phyloP scores from a whole-genome alignment of 1,139 yeast species.

The Kodamaea anthophila region DNA sequence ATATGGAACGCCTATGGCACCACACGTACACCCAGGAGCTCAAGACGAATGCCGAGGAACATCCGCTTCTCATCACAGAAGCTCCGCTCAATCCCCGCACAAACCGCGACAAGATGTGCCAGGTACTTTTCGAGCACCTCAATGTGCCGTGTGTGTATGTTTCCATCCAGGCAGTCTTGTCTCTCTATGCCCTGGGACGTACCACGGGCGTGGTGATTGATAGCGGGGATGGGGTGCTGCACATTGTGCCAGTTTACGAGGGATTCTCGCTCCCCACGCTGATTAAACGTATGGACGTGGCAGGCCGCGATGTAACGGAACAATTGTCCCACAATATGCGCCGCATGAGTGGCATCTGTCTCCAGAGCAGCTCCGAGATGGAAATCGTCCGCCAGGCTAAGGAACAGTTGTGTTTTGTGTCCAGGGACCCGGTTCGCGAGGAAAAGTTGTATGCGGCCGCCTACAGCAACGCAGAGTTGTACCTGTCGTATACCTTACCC shows the following conservation, averaged over 20 bases:
- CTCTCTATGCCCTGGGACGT: slow-evolving; percentile 82
- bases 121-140: slow-evolving; percentile 75
- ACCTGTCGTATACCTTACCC: slow-evolving; percentile 56
- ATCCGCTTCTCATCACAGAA: slow-evolving; percentile 73
- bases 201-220: slow-evolving; percentile 90
- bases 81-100: slow-evolving; percentile 76
- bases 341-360: slow-evolving; percentile 51
- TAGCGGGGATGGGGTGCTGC: slow-evolving; percentile 88
- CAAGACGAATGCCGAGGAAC: slow-evolving; percentile 44
- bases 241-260: slow-evolving; percentile 82
- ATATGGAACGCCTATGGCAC: slow-evolving; percentile 74
- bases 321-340: slow-evolving; percentile 64
- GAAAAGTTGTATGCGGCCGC: slow-evolving; percentile 48
- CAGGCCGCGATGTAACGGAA: slow-evolving; percentile 83
- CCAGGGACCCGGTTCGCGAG: slow-evolving; percentile 64
- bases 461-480: slow-evolving; percentile 21
- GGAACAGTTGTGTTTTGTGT: slow-evolving; percentile 66
- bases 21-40: slow-evolving; percentile 56
- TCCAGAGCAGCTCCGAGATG: slow-evolving; percentile 68
- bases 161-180: slow-evolving; percentile 76
- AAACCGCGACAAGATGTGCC: slow-evolving; percentile 71
- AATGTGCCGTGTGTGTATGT: slow-evolving; percentile 84
- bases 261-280: slow-evolving; percentile 78
- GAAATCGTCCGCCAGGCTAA: slow-evolving; percentile 77
- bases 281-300: slow-evolving; percentile 70